Evolutionary conservation across 1,284 basidiomycete species (phyloP).

Genomic region (Malassezia dermatis): DNA sequence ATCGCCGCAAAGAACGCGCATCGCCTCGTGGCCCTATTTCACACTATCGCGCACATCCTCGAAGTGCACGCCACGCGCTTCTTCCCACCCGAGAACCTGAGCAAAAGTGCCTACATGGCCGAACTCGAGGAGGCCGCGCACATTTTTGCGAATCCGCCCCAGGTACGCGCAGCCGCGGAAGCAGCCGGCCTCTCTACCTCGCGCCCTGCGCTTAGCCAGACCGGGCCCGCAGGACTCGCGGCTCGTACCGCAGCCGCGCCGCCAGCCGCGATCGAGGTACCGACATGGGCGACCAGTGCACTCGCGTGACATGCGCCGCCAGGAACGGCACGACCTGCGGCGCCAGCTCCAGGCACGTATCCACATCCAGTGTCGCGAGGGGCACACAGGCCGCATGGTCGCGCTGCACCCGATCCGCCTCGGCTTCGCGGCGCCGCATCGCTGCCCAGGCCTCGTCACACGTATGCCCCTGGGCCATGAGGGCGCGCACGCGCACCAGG

Average conservation of each 20-base stretch:
- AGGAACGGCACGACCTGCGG: slow-evolving; percentile 1
- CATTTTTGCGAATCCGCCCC: slow-evolving; percentile 34
- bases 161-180: slow-evolving; percentile 11
- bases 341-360: slow-evolving; percentile 2
- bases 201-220: background rate
- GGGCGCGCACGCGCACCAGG: slow-evolving; percentile 5
- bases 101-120: slow-evolving; percentile 26
- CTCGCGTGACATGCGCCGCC: slow-evolving; percentile 1
- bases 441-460: background rate
- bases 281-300: slow-evolving; percentile 1
- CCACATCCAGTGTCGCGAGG: slow-evolving; percentile 1
- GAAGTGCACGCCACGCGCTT: slow-evolving; percentile 13
- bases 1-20: slow-evolving; percentile 20
- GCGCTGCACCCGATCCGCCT: background rate
- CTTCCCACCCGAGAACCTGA: slow-evolving; percentile 29
- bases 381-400: background rate
- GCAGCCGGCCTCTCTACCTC: background rate
- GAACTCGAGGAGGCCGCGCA: slow-evolving; percentile 30
- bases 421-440: no score
- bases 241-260: background rate
- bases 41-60: background rate
- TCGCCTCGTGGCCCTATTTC: background rate
- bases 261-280: background rate
- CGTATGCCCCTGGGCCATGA: background rate
- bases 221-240: background rate